phyloP scores from a whole-genome alignment of 2,329 filamentous ascomycete genomes.

The Xylariomycetidae sp. region DNA sequence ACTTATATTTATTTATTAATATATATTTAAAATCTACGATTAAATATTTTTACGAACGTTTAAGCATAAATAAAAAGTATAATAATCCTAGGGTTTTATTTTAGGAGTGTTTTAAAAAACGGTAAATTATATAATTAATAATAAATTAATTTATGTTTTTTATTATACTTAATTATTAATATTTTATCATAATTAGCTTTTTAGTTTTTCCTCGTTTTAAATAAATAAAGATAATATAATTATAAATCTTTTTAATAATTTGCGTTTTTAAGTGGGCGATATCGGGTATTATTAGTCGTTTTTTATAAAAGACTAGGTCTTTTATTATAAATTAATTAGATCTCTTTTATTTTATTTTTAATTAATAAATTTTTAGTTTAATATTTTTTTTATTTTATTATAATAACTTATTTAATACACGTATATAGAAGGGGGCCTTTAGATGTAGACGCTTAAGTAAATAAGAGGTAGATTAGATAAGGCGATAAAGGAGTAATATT shows the following conservation, averaged over 20 bases:
- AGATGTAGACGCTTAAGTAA: too few species aligned
- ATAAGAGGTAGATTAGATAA: too few species aligned
- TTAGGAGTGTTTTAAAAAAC: neutral
- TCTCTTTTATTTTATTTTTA: neutral
- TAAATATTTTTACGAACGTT: neutral
- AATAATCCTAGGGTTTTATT: neutral
- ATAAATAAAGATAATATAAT: neutral
- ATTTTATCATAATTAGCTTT: neutral
- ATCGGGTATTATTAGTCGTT: neutral
- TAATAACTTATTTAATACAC: constrained; percentile 1
- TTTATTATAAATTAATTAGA: too few species aligned
- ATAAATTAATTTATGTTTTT: constrained; percentile 1
- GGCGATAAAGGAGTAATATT: too few species aligned
- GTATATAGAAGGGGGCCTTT: neutral
- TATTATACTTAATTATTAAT: constrained; percentile 2
- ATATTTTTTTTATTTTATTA: neutral
- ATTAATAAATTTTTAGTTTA: neutral
- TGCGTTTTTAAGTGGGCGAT: neutral
- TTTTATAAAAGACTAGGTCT: constrained; percentile 1
- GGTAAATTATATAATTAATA: neutral
- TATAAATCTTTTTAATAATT: neutral
- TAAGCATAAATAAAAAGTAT: neutral
- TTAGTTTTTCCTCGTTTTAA: neutral
- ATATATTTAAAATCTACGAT: constrained; percentile 4
- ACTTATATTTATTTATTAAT: constrained; percentile 1